A percentile compares a stretch with the other conserved stretches of the same genome.
phyloP scores from a whole-genome alignment of 225 moss, liverwort and hornwort genomes.

The Physcomitrellopsis africana region DNA sequence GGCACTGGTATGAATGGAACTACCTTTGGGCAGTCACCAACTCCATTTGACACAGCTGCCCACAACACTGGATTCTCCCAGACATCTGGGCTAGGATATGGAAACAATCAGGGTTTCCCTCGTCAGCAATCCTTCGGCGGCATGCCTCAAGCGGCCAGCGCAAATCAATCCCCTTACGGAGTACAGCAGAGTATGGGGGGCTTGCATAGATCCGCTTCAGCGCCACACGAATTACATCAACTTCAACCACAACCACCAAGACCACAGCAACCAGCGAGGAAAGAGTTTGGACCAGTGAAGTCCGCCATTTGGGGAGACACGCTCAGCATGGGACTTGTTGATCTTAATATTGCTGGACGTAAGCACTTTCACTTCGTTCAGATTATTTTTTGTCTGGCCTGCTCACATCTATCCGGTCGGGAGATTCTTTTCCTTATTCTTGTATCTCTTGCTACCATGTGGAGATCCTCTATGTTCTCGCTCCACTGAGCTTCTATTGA shows the following conservation, averaged over 20 bases:
- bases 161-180: slow-evolving; percentile 33
- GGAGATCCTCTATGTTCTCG: too few relatives aligned
- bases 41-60: slow-evolving; percentile 47
- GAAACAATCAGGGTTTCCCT: slow-evolving; percentile 35
- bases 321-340: slow-evolving; percentile 91
- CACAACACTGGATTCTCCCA: slow-evolving; percentile 35
- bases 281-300: slow-evolving; percentile 76
- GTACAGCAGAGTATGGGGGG: slow-evolving; percentile 35
- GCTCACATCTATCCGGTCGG: too few relatives aligned
- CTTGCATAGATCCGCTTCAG: slow-evolving; percentile 46
- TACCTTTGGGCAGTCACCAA: slow-evolving; percentile 42
- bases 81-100: slow-evolving; percentile 20
- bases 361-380: slow-evolving; percentile 30
- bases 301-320: slow-evolving; percentile 93
- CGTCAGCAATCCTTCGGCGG: slow-evolving; percentile 48
- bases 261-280: slow-evolving; percentile 42
- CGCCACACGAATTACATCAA: slow-evolving; percentile 47
- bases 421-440: too few relatives aligned
- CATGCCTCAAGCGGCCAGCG: slow-evolving; percentile 24
- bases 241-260: slow-evolving; percentile 4
- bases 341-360: slow-evolving; percentile 94
- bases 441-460: too few relatives aligned
- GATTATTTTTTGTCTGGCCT: neutral
- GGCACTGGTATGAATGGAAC: slow-evolving; percentile 41
- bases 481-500: neutral